phyloP scores from a whole-genome alignment of 768 basidiomycete genomes.

The Kwoniella bestiolae region DNA sequence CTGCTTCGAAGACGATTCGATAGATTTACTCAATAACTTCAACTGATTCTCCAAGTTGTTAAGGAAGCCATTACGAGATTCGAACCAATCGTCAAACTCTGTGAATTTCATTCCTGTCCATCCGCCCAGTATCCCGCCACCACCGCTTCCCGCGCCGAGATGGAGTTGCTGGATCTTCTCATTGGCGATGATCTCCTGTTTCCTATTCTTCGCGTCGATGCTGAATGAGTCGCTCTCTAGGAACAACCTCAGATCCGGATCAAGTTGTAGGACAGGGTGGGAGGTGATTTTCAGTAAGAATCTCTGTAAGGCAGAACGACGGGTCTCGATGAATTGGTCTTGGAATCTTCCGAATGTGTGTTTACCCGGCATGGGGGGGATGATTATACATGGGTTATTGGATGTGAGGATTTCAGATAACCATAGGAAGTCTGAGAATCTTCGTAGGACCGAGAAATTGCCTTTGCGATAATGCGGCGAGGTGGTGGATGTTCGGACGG shows the following conservation, averaged over 20 bases:
- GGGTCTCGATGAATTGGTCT: conserved; percentile 84
- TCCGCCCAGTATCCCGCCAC: conserved; percentile 72
- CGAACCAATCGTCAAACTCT: conserved; percentile 73
- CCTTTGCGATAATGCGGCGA: conserved; percentile 81
- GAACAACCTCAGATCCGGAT: conserved; percentile 84
- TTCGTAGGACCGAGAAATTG: conserved; percentile 88
- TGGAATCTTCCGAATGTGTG: conserved; percentile 89
- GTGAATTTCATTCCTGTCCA: conserved; percentile 65
- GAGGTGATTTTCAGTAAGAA: conserved; percentile 91
- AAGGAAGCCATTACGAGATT: conserved; percentile 78
- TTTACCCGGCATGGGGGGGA: conserved; percentile 96
- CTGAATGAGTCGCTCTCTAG: conserved; percentile 90
- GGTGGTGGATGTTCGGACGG: conserved; percentile 86
- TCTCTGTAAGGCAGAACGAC: conserved; percentile 80
- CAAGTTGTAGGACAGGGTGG: conserved; percentile 86
- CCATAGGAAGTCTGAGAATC: conserved; percentile 98
- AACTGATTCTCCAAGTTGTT: conserved; percentile 90
- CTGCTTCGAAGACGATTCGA: conserved; percentile 82
- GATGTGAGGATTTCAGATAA: conserved; percentile 80
- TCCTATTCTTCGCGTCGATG: conserved; percentile 70
- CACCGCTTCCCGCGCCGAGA: too few species aligned
- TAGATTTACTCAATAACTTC: conserved; percentile 80
- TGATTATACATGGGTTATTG: conserved; percentile 96
- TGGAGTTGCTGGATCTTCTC: conserved; percentile 66
- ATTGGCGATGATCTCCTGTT: conserved; percentile 79